Evolutionary conservation across 345 rosid species (phyloP).

Genomic region (Syzygium aromaticum): DNA sequence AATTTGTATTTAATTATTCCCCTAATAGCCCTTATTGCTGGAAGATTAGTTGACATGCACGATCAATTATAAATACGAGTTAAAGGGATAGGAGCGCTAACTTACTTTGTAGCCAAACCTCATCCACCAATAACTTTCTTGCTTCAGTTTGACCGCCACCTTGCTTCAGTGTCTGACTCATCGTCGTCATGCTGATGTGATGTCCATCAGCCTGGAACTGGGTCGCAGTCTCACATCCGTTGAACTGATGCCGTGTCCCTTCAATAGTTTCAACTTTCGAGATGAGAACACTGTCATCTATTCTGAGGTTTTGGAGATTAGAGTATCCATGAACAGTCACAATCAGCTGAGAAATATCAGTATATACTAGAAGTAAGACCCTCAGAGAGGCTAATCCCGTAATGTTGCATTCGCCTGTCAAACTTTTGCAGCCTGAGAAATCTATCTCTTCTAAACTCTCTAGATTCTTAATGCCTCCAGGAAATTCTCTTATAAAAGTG

Average conservation of each 20-base stretch:
- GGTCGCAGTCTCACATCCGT: not conserved
- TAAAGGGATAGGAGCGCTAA: not conserved
- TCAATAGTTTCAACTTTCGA: not conserved
- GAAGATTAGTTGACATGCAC: not conserved
- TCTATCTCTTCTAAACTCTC: not conserved
- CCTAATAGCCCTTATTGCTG: not conserved
- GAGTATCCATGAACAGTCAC: accelerated
- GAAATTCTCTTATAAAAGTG: not conserved
- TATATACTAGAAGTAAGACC: accelerated
- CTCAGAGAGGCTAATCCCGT: not conserved
- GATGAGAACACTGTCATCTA: not conserved
- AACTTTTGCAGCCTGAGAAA: not conserved
- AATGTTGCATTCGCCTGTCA: not conserved
- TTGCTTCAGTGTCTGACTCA: not conserved
- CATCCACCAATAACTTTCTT: not conserved
- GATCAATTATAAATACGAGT: not conserved
- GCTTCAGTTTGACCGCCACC: not conserved
- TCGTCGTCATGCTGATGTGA: not conserved
- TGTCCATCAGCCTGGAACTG: not conserved
- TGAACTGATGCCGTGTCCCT: not conserved
- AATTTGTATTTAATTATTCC: not conserved
- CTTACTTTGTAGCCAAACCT: not conserved
- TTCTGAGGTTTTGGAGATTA: not conserved
- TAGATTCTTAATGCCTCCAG: not conserved
- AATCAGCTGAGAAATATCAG: not conserved